Evolutionary conservation across 2,329 filamentous ascomycete species (phyloP).

Genomic region (Diaporthe aspalathi): DNA sequence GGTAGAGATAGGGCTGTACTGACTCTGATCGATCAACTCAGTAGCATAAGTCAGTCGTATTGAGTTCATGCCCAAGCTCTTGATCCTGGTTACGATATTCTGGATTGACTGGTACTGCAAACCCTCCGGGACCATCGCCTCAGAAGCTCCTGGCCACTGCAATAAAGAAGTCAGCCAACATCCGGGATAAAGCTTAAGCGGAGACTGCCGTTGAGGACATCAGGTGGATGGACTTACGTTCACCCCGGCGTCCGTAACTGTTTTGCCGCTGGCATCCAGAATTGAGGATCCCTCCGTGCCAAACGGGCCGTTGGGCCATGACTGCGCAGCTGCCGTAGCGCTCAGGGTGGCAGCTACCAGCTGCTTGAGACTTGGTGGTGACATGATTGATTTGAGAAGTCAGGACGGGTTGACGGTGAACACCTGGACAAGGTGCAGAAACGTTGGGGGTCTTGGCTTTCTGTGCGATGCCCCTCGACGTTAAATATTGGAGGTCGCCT

Average conservation of each 20-base stretch:
- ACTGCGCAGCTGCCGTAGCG: background rate
- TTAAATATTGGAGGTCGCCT: conserved; percentile 10
- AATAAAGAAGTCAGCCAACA: background rate
- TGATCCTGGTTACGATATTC: conserved; percentile 65
- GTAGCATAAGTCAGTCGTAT: conserved; percentile 73
- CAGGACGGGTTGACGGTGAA: background rate
- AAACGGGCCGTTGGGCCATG: conserved; percentile 59
- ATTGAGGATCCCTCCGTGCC: conserved; percentile 55
- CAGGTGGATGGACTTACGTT: conserved; percentile 50
- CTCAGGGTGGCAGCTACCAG: conserved; percentile 5
- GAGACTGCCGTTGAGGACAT: background rate
- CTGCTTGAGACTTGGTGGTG: background rate
- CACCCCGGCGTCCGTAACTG: conserved; percentile 63
- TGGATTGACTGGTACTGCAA: conserved; percentile 70
- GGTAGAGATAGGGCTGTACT: too few relatives aligned
- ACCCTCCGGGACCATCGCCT: conserved; percentile 74
- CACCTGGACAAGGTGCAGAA: background rate
- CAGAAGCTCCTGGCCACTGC: conserved; percentile 68
- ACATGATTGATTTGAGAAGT: conserved; percentile 12
- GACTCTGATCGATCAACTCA: conserved; percentile 69
- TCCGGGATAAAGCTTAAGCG: background rate
- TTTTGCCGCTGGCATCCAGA: conserved; percentile 54
- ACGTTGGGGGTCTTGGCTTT: conserved; percentile 19
- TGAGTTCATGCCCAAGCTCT: conserved; percentile 70
- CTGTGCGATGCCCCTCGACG: background rate